Conservation (phyloP, 495 filamentous ascomycete species). For the Lindgomyces ingoldianus region DNA sequence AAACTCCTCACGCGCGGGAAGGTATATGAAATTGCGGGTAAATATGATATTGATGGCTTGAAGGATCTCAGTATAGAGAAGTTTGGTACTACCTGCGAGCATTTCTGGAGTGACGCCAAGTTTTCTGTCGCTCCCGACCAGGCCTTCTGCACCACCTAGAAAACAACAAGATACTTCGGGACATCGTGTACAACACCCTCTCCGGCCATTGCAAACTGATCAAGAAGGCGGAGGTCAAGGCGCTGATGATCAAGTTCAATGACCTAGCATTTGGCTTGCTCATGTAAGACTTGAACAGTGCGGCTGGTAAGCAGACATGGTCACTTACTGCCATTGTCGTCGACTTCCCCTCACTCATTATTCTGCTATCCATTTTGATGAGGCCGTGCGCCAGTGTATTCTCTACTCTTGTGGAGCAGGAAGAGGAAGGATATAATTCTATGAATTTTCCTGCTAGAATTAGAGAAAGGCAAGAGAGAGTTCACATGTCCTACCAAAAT, state of each 20-base stretch:
- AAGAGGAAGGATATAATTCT: too few relatives aligned
- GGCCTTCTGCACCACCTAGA: slow-evolving; percentile 16
- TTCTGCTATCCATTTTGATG: too few relatives aligned
- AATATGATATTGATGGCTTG: slow-evolving; percentile 24
- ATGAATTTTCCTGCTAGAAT: too few relatives aligned
- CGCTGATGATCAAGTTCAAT: slow-evolving; percentile 19
- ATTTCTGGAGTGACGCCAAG: slow-evolving; percentile 10
- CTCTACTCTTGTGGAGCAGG: too few relatives aligned
- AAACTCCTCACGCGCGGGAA: slow-evolving; percentile 11
- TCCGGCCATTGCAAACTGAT: slow-evolving; percentile 13
- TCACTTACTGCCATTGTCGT: background rate
- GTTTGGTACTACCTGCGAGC: slow-evolving; percentile 2
- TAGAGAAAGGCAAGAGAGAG: too few relatives aligned
- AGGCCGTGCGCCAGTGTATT: too few relatives aligned
- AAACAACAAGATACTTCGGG: slow-evolving; percentile 11
- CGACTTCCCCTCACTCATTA: too few relatives aligned
- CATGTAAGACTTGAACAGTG: background rate
- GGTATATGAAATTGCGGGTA: slow-evolving; percentile 28
- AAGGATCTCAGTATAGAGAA: slow-evolving; percentile 15
- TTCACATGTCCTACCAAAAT: too few relatives aligned
- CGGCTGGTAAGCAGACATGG: background rate
- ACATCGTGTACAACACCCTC: slow-evolving; percentile 17
- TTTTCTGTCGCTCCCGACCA: slow-evolving; percentile 13
- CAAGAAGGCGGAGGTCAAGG: slow-evolving; percentile 19
- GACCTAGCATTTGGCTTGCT: slow-evolving; percentile 2